Percentiles rank a stretch among this genome's conserved stretches.
phyloP scores from a whole-genome alignment of 257 asterid genomes.

The Nicotiana tomentosiformis region DNA sequence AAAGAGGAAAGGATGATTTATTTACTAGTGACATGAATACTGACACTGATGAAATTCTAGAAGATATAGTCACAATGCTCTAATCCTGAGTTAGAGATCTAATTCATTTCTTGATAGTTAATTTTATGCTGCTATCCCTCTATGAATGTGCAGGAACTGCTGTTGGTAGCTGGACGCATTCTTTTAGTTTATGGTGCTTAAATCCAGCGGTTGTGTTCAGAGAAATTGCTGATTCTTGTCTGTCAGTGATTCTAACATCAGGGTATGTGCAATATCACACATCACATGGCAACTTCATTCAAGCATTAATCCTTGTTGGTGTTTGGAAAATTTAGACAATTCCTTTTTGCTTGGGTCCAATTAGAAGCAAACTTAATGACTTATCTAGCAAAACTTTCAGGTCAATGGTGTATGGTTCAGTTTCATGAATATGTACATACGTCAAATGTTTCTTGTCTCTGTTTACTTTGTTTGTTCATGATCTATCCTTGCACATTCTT shows the following conservation, averaged over 20 bases:
- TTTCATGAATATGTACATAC: background rate
- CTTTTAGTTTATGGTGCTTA: constrained; percentile 86
- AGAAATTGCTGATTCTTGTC: constrained; percentile 68
- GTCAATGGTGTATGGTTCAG: background rate
- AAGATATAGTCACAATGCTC: background rate
- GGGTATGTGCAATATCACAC: constrained; percentile 51
- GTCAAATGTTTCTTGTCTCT: background rate
- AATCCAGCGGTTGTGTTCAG: constrained; percentile 93
- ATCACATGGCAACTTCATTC: background rate
- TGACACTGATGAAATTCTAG: background rate
- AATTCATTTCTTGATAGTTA: constrained; percentile 18
- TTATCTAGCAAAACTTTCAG: background rate
- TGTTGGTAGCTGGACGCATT: constrained; percentile 53
- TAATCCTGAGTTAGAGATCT: background rate
- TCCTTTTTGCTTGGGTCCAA: constrained; percentile 2
- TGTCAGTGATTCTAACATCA: constrained; percentile 91
- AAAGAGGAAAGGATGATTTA: background rate
- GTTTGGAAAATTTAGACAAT: background rate
- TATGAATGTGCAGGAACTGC: constrained; percentile 22
- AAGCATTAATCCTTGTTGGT: background rate
- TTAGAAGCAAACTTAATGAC: constrained; percentile 1
- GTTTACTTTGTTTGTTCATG: background rate
- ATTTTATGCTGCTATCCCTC: constrained; percentile 7
- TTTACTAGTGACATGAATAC: background rate
- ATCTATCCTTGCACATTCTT: background rate